Evolutionary conservation across 805 yeast genomes (phyloP).

Genomic region (Candida dendrica): DNA sequence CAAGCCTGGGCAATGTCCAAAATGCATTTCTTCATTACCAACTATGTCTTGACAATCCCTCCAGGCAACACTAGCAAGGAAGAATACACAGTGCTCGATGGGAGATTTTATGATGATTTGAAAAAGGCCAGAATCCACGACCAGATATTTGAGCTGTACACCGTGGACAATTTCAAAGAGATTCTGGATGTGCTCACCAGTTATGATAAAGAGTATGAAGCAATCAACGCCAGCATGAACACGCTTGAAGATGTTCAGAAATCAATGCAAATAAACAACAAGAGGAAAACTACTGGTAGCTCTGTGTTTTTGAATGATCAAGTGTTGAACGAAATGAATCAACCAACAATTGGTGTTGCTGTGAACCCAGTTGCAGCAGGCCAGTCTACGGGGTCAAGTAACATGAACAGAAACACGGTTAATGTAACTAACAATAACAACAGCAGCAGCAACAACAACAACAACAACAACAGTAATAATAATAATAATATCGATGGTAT

Average conservation of each 20-base stretch:
- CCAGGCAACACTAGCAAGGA: conserved; percentile 6
- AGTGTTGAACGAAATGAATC: too few species aligned
- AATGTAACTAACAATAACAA: too few species aligned
- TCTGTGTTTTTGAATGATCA: too few species aligned
- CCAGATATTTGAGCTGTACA: conserved; percentile 10
- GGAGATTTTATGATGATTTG: conserved; percentile 7
- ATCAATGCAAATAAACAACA: background rate
- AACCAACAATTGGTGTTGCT: background rate
- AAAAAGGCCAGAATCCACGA: conserved; percentile 9
- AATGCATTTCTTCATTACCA: conserved; percentile 12
- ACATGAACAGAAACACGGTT: too few species aligned
- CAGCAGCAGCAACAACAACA: too few species aligned
- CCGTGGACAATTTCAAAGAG: conserved; percentile 6
- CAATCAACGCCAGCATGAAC: conserved; percentile 1
- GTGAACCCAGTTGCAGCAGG: background rate
- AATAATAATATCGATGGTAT: too few species aligned
- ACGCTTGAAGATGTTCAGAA: background rate
- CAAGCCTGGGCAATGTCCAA: conserved; percentile 20
- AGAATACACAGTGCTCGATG: conserved; percentile 1
- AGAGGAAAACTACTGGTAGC: background rate
- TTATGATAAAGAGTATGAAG: conserved; percentile 1
- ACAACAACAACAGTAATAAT: too few species aligned
- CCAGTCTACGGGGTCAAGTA: too few species aligned
- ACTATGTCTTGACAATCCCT: conserved; percentile 7
- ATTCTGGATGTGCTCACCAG: conserved; percentile 1